A percentile compares a stretch with the other conserved stretches of the same genome.
Evolutionary conservation across 441 rosid species (phyloP).

Genomic region (Aleurites moluccanus): DNA sequence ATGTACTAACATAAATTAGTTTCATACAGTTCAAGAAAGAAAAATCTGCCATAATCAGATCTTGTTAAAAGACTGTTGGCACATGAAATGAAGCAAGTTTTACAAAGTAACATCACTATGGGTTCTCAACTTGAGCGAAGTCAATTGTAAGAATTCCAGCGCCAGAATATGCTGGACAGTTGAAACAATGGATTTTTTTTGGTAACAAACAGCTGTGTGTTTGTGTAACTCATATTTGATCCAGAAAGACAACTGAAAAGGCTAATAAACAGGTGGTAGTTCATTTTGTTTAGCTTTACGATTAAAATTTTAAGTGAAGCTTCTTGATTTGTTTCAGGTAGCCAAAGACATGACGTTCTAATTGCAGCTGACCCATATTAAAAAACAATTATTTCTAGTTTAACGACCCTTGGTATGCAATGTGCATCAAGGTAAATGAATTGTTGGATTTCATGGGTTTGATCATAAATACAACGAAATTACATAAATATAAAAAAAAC

Average conservation of each 20-base stretch:
- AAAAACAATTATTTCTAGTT: too few relatives aligned
- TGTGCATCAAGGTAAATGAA: too few relatives aligned
- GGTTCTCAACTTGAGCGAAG: not conserved
- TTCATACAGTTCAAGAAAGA: not conserved
- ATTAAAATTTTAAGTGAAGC: too few relatives aligned
- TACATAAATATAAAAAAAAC: too few relatives aligned
- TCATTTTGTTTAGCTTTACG: not conserved
- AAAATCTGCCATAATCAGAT: not conserved
- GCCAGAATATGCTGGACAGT: not conserved
- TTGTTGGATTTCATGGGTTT: too few relatives aligned
- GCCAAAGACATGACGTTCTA: too few relatives aligned
- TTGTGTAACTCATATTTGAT: not conserved
- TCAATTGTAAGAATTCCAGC: not conserved
- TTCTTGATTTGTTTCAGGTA: too few relatives aligned
- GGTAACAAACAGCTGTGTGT: not conserved
- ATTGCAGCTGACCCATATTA: too few relatives aligned
- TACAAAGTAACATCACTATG: not conserved
- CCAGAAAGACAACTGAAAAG: not conserved
- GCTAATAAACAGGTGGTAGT: not conserved
- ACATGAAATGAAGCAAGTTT: not conserved
- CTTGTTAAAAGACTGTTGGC: not conserved
- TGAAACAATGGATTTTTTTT: too few relatives aligned
- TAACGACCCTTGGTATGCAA: too few relatives aligned
- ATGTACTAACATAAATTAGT: not conserved
- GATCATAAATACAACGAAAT: too few relatives aligned